Percentiles rank a stretch among this genome's conserved stretches.
Conservation (phyloP, 192 early-diverging fungal species). For the Allomyces macrogynus region DNA sequence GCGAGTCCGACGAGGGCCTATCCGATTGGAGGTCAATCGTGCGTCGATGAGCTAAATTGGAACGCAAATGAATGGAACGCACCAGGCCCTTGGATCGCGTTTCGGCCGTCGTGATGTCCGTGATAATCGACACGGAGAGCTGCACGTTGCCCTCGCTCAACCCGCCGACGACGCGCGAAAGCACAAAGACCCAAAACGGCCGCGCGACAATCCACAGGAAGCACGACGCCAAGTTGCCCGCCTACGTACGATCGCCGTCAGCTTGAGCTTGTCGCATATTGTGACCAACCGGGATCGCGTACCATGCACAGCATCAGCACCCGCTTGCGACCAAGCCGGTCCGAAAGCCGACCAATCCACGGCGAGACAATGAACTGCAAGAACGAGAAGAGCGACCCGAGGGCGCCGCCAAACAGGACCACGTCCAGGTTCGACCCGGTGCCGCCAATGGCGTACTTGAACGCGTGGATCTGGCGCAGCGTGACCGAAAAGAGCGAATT, state of each 20-base stretch:
- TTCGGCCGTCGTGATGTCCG: constrained; percentile 66
- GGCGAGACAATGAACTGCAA: constrained; percentile 78
- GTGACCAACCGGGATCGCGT: not conserved
- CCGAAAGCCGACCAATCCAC: constrained; percentile 57
- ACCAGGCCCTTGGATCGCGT: constrained; percentile 53
- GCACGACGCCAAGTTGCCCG: constrained; percentile 77
- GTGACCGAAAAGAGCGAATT: constrained; percentile 8
- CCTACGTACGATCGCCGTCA: constrained; percentile 18
- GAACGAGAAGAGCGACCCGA: constrained; percentile 86
- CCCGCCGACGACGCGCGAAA: constrained; percentile 71
- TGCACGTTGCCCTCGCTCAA: constrained; percentile 97
- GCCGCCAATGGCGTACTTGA: constrained; percentile 10
- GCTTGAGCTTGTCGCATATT: not conserved
- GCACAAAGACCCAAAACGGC: constrained; percentile 65
- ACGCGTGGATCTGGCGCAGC: constrained; percentile 10
- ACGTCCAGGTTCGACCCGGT: constrained; percentile 26
- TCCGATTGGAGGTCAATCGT: no score
- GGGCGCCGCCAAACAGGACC: constrained; percentile 71
- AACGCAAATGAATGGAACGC: not conserved
- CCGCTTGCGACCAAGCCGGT: constrained; percentile 56
- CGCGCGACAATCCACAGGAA: constrained; percentile 74
- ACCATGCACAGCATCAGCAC: constrained; percentile 76
- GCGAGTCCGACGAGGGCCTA: constrained; percentile 89
- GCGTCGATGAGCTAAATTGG: not conserved
- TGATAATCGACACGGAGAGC: constrained; percentile 84